Base-by-base conservation (phyloP, 139 green algal genomes). In the Coccomyxa sp. region DNA sequence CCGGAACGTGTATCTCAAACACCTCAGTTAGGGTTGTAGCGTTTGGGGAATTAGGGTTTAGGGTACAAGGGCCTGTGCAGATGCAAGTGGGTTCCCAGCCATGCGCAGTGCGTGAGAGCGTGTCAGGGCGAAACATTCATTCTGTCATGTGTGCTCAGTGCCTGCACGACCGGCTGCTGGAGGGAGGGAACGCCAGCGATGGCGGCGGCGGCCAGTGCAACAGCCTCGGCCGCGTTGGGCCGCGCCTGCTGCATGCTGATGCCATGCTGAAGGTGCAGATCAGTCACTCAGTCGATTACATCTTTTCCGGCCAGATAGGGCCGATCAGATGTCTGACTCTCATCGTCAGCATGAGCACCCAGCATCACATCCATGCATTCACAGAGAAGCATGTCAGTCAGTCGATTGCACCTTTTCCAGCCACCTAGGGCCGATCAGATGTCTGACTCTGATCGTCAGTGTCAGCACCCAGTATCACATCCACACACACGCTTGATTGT, bases 151-250 rank as follows among this genome's bases (percentile, higher is more conserved):
- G 0, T 80, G 15, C 58, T 9, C 18, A 67, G 63, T 66, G 21
- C 30, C 71, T 30, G 18, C 27, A 21, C 28, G 25, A 14, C 28
- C 32, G 58, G 45, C 68, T 32, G 30, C 58, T 10, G 59, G 63
- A 71, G 28, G 30, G 81, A 77, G 60, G 38, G 17, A 30, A 17
- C 15, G 16, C 3, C 79, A 59, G 63, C 28, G 76, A 51, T 13
- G 78, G 81, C 63, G 74, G 80, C 23, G 80, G 57, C 81, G 28
- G 66, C 18, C 28, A 82, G 28, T 57, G 57, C 28, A 51, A 79
- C 82, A 86, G 82, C 82, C 79, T 86, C 63, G 82, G 63, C 16
- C 31, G 79, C 38, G 81, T 86, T 32, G 80, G 74, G 77, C 82
- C 77, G 32, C 67, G 77, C 57, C 58, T 86, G 25, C 68, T 79